Evolutionary conservation across 331 rosid genomes (phyloP).

Genomic region (Malus hybrid): DNA sequence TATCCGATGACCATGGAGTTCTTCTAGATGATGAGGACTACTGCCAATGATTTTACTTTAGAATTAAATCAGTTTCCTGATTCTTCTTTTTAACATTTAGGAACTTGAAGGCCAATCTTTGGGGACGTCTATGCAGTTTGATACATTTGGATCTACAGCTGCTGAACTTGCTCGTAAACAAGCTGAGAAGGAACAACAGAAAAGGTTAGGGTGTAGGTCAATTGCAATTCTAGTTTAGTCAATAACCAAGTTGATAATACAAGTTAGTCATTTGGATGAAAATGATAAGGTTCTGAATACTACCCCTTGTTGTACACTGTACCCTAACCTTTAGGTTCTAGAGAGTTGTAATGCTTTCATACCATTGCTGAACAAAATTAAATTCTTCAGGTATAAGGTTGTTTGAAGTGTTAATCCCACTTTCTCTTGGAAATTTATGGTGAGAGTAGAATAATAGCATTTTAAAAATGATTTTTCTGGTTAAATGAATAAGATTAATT

Average conservation of each 20-base stretch:
- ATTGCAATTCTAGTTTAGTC: background rate
- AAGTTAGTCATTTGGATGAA: background rate
- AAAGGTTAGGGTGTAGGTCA: slow-evolving; percentile 39
- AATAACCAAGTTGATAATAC: background rate
- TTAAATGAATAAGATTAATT: background rate
- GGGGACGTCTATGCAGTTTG: slow-evolving; percentile 84
- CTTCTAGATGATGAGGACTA: background rate
- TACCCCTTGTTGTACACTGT: background rate
- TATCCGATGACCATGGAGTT: background rate
- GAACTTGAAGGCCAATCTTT: slow-evolving; percentile 75
- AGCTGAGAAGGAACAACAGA: slow-evolving; percentile 83
- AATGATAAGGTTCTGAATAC: background rate
- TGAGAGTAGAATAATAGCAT: background rate
- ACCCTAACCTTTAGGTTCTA: background rate
- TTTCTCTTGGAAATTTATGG: background rate
- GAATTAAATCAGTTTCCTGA: slow-evolving; percentile 5
- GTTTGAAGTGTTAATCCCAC: background rate
- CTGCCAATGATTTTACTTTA: background rate
- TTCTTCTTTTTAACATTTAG: slow-evolving; percentile 27
- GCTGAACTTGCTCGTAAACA: slow-evolving; percentile 80
- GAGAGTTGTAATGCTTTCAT: background rate
- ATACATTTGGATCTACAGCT: slow-evolving; percentile 86
- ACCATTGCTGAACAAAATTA: background rate
- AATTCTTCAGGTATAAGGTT: background rate
- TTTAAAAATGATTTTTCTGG: background rate